Conservation (phyloP, 2,329 filamentous ascomycete species). For the Zymoseptoria tritici region DNA sequence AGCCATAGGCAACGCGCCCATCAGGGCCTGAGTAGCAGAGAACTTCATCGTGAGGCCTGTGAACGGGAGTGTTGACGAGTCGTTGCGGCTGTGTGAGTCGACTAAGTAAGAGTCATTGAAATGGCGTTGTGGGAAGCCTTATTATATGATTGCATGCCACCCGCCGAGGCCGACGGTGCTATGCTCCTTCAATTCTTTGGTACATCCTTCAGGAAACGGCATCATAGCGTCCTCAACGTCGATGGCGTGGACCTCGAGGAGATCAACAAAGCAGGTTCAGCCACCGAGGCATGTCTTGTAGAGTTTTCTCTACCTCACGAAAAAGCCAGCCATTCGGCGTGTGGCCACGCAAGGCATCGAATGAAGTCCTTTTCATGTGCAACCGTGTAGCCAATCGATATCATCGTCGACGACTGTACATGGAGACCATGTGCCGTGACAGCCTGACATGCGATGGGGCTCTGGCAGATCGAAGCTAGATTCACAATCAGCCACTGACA, state of each 20-base stretch:
- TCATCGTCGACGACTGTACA: background rate
- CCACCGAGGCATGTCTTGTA: background rate
- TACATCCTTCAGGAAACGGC: background rate
- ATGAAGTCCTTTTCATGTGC: background rate
- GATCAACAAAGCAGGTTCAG: background rate
- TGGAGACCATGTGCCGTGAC: background rate
- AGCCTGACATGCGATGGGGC: background rate
- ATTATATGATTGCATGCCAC: background rate
- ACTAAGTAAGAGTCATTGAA: background rate
- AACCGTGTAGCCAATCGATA: background rate
- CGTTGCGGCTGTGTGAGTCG: background rate
- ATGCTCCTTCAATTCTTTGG: background rate
- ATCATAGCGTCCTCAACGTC: background rate
- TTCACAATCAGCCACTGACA: background rate
- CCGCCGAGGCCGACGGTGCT: background rate
- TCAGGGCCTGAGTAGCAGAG: conserved; percentile 3
- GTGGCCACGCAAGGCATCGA: background rate
- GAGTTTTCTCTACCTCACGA: background rate
- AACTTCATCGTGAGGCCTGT: conserved; percentile 6
- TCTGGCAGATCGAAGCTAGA: background rate
- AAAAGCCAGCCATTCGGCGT: background rate
- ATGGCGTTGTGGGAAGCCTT: background rate
- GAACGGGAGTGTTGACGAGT: background rate
- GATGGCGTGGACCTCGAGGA: background rate
- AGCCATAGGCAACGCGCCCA: conserved; percentile 1